A percentile compares a stretch with the other conserved stretches of the same genome.
Evolutionary conservation across 2,329 filamentous ascomycete genomes (phyloP).

Genomic region (Colletotrichum sp.): DNA sequence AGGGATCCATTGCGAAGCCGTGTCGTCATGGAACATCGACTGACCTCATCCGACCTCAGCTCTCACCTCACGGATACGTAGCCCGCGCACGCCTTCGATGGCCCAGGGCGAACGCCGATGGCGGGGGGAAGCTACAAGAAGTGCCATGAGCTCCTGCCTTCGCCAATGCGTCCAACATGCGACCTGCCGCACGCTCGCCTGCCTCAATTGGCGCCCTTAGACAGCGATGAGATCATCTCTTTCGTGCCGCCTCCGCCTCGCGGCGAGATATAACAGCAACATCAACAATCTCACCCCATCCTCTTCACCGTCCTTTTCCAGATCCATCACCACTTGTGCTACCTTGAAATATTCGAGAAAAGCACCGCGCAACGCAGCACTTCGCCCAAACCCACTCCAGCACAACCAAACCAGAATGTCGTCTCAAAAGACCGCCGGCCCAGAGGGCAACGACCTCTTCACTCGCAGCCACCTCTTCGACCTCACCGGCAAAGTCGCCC

Average conservation of each 20-base stretch:
- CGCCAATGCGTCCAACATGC: neutral
- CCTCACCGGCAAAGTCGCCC: constrained; percentile 46
- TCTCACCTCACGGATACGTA: neutral
- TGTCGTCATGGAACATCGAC: constrained; percentile 18
- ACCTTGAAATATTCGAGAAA: neutral
- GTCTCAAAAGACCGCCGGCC: constrained; percentile 17
- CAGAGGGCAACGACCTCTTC: constrained; percentile 32
- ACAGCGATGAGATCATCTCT: constrained; percentile 13
- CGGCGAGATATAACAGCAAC: neutral
- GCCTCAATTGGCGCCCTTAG: neutral
- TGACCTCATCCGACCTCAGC: constrained; percentile 14
- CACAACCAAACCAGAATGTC: constrained; percentile 6
- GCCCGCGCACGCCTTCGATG: neutral
- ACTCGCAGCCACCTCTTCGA: constrained; percentile 44
- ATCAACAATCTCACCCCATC: neutral
- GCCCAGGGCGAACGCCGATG: neutral
- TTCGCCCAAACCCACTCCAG: neutral
- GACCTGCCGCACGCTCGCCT: neutral
- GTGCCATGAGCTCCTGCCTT: neutral
- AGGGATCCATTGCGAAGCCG: neutral
- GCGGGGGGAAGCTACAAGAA: neutral
- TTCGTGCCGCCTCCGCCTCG: neutral
- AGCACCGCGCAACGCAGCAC: neutral
- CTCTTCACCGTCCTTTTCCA: neutral
- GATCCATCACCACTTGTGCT: neutral